A percentile compares a stretch with the other conserved stretches of the same genome.
These are phyloP conservation scores for Fusarium dlaminii DNA, from an alignment of 2,329 filamentous ascomycete genomes.

Conservation along the genomic window DNA sequence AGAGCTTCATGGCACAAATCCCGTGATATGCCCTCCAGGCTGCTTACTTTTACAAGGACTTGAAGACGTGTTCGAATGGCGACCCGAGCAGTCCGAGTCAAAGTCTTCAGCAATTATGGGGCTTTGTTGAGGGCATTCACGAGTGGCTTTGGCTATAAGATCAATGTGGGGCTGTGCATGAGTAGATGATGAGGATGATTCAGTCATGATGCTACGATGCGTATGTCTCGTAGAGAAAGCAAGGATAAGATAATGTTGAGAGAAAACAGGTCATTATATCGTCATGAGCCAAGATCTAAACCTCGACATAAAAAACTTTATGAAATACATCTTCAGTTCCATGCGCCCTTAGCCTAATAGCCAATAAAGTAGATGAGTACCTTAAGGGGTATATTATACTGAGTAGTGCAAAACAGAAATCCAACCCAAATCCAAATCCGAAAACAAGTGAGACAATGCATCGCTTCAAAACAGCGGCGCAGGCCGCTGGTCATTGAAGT, in stretches of 20 bases:
- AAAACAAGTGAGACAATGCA: slow-evolving; percentile 2
- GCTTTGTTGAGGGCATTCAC: background rate
- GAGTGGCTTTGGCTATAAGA: background rate
- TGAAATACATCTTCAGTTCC: slow-evolving; percentile 25
- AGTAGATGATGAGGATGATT: background rate
- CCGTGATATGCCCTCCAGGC: slow-evolving; percentile 4
- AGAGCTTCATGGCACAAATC: slow-evolving; percentile 32
- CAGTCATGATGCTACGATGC: background rate
- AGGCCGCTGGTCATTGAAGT: slow-evolving; percentile 5
- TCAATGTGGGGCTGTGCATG: slow-evolving; percentile 2
- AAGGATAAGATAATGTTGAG: background rate
- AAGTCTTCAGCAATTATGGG: background rate
- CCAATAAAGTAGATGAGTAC: slow-evolving; percentile 16
- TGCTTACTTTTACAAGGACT: slow-evolving; percentile 4
- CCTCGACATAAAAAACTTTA: slow-evolving; percentile 20
- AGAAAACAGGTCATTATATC: slow-evolving; percentile 28
- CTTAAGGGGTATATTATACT: slow-evolving; percentile 35
- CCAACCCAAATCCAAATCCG: background rate
- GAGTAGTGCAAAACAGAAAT: slow-evolving; percentile 7
- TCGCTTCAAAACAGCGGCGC: background rate
- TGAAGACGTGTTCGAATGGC: background rate
- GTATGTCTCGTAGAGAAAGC: background rate
- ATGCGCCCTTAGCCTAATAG: slow-evolving; percentile 12
- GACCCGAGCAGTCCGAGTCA: background rate
- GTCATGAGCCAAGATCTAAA: slow-evolving; percentile 33